Conservation (phyloP, 345 rosid species). For the Citrus cavaleriei region DNA sequence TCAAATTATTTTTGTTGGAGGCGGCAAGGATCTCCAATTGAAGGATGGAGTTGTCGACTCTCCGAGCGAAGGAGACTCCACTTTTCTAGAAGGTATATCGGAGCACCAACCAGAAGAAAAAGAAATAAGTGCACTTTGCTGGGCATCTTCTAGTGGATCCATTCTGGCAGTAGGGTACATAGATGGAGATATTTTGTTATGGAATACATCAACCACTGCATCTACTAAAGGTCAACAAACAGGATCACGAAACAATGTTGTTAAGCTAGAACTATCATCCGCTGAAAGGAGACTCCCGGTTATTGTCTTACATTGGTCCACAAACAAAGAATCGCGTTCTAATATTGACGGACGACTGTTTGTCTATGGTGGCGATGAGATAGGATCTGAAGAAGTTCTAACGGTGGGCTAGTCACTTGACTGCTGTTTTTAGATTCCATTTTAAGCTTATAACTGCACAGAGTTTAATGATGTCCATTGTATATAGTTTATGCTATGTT, state of each 20-base stretch:
- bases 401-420: conserved; percentile 36
- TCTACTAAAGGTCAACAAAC: conserved; percentile 29
- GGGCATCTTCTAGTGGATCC: conserved; percentile 69
- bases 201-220: conserved; percentile 43
- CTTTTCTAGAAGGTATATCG: conserved; percentile 22
- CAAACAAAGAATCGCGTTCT: conserved; percentile 33
- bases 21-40: conserved; percentile 57
- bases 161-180: conserved; percentile 65
- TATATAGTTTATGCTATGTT: too few species aligned
- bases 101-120: conserved; percentile 36
- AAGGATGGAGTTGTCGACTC: conserved; percentile 38
- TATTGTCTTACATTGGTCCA: conserved; percentile 63
- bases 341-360: conserved; percentile 48
- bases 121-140: conserved; percentile 72
- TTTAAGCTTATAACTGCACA: background rate
- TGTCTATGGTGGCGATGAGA: conserved; percentile 69
- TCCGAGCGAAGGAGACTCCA: conserved; percentile 11
- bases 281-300: conserved; percentile 68
- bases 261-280: conserved; percentile 54
- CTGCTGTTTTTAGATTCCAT: background rate
- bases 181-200: conserved; percentile 71
- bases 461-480: too few species aligned
- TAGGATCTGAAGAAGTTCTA: conserved; percentile 70
- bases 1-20: conserved; percentile 49
- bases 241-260: conserved; percentile 40